Evolutionary conservation across 2,329 filamentous ascomycete species (phyloP).

Genomic region (Cercospora sp.): DNA sequence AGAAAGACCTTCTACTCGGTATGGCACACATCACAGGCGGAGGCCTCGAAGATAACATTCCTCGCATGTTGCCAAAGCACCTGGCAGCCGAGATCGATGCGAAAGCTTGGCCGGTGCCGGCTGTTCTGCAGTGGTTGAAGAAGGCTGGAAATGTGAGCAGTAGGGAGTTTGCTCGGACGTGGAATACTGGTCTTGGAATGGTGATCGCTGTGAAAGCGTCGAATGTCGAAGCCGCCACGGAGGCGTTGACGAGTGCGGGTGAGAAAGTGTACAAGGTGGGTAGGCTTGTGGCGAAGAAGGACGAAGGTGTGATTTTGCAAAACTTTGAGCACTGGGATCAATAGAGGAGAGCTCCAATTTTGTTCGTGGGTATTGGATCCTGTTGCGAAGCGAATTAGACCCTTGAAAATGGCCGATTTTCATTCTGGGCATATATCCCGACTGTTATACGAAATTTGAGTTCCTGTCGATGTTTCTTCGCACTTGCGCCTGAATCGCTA

Average conservation of each 20-base stretch:
- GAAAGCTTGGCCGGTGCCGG: constrained; percentile 69
- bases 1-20: constrained; percentile 73
- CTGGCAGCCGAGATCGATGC: constrained; percentile 82
- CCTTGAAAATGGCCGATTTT: too few relatives aligned
- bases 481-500: not conserved
- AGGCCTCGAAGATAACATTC: constrained; percentile 89
- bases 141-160: constrained; percentile 67
- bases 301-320: constrained; percentile 62
- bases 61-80: constrained; percentile 79
- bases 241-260: constrained; percentile 63
- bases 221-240: constrained; percentile 61
- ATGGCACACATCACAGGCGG: constrained; percentile 97
- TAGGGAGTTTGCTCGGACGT: constrained; percentile 83
- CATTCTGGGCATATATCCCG: not conserved
- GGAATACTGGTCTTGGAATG: constrained; percentile 96
- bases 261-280: constrained; percentile 80
- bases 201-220: constrained; percentile 73
- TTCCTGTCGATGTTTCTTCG: not conserved
- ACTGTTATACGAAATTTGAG: not conserved
- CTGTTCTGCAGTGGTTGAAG: constrained; percentile 87
- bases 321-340: constrained; percentile 52
- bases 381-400: not conserved
- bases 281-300: constrained; percentile 60
- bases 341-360: not conserved
- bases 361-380: not conserved